These are phyloP conservation scores for Sclerotinia sclerotiorum DNA, from an alignment of 2,329 filamentous ascomycete species.

Conservation along the genomic window DNA sequence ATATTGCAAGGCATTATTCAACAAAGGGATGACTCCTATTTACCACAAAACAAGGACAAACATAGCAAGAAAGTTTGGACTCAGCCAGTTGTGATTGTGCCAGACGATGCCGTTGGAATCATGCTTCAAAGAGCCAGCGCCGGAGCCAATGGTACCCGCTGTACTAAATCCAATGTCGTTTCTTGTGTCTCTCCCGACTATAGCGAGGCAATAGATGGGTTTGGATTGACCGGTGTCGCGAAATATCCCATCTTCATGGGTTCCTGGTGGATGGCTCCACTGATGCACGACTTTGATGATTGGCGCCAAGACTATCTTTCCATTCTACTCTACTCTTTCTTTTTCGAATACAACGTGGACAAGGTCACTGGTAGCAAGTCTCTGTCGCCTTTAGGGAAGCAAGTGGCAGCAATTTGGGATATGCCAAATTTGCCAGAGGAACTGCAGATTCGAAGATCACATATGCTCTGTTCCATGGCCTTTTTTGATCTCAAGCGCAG, in stretches of 20 bases:
- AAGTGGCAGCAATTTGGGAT: background rate
- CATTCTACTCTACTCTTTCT: background rate
- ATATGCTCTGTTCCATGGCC: slow-evolving; percentile 8
- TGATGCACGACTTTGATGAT: background rate
- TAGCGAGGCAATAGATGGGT: background rate
- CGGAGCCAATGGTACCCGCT: background rate
- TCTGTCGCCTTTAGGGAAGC: background rate
- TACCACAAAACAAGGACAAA: background rate
- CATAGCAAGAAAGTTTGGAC: background rate
- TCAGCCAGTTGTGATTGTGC: background rate
- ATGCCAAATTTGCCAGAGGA: background rate
- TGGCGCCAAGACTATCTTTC: background rate
- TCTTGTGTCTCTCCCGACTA: background rate
- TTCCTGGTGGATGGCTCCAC: background rate
- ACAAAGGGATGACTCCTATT: background rate
- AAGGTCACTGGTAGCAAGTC: background rate
- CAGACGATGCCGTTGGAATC: background rate
- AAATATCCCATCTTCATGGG: background rate
- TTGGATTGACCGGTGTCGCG: background rate
- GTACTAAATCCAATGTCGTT: slow-evolving; percentile 6
- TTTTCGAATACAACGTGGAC: slow-evolving; percentile 3
- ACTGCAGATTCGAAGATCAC: background rate
- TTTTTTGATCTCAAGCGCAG: slow-evolving; percentile 7
- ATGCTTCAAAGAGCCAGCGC: background rate
- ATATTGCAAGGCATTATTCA: background rate